These are phyloP conservation scores for Noccaea caerulescens DNA, from an alignment of 345 rosid species.

Conservation along the genomic window DNA sequence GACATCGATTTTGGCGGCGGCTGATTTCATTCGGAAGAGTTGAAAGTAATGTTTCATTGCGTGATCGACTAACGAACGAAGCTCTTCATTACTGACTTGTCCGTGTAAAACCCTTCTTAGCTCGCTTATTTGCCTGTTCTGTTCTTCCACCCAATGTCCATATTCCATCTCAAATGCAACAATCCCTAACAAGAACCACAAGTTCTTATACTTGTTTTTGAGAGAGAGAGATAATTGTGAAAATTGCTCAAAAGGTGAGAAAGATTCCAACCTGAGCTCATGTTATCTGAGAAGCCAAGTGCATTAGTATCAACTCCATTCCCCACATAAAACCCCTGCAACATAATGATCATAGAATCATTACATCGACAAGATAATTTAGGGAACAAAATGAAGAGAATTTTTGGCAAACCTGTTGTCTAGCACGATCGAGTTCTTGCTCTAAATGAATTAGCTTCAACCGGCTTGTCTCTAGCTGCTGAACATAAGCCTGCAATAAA, in stretches of 20 bases:
- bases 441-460: conserved; percentile 82
- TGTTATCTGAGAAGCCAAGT: conserved; percentile 56
- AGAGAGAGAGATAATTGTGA: background rate
- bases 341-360: conserved; percentile 1
- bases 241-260: background rate
- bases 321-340: conserved; percentile 66
- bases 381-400: background rate
- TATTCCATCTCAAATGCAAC: conserved; percentile 89
- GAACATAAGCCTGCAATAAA: conserved; percentile 84
- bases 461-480: conserved; percentile 92
- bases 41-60: conserved; percentile 76
- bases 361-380: background rate
- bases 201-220: background rate
- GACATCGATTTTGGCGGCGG: conserved; percentile 77
- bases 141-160: conserved; percentile 84
- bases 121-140: conserved; percentile 61
- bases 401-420: conserved; percentile 65
- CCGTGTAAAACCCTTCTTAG: conserved; percentile 66
- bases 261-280: conserved; percentile 65
- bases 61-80: conserved; percentile 64
- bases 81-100: conserved; percentile 63
- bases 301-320: conserved; percentile 57
- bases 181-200: conserved; percentile 52
- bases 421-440: conserved; percentile 78
- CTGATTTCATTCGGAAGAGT: conserved; percentile 82